Evolutionary conservation across 306 rosid species (phyloP).

Genomic region (Castanea crenata): DNA sequence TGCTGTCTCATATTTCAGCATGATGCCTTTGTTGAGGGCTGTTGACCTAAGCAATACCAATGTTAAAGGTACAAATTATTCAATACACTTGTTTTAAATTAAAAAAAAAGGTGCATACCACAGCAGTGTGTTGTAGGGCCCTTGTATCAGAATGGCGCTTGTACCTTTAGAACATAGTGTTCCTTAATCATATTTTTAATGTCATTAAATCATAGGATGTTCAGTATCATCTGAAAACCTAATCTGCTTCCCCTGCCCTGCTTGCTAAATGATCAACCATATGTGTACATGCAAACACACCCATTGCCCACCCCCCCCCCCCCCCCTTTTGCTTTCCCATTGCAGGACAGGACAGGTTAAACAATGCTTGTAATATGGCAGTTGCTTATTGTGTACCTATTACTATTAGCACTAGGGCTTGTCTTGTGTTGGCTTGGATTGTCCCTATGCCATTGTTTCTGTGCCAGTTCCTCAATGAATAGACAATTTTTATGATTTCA

Average conservation of each 20-base stretch:
- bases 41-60: conserved; percentile 73
- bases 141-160: background rate
- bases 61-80: conserved; percentile 61
- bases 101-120: background rate
- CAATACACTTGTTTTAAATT: background rate
- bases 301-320: background rate
- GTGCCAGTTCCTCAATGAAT: background rate
- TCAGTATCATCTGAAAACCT: background rate
- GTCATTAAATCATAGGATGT: background rate
- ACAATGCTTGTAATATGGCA: background rate
- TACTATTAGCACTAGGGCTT: background rate
- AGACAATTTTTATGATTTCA: no score
- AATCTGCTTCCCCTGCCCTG: background rate
- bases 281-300: background rate
- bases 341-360: background rate
- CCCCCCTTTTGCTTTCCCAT: background rate
- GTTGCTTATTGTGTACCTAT: background rate
- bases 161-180: background rate
- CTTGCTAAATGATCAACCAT: background rate
- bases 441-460: background rate
- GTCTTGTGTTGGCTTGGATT: background rate
- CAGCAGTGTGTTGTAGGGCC: background rate
- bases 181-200: background rate
- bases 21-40: conserved; percentile 75
- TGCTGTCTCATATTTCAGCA: conserved; percentile 52